Conservation (phyloP, 2,329 filamentous ascomycete species). For the Aspergillus sp. region DNA sequence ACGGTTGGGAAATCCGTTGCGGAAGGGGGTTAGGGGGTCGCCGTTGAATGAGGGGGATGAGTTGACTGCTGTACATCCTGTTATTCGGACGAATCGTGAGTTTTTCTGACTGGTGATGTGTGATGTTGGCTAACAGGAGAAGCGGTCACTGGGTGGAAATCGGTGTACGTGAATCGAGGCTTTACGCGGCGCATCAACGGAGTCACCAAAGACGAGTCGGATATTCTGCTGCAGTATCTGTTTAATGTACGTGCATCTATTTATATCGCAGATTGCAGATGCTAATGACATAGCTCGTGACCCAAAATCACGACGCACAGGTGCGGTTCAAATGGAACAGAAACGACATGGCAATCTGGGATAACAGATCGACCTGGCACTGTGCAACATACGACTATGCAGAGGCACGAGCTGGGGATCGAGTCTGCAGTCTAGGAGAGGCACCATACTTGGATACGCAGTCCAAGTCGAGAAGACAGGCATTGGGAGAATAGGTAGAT, state of each 20-base stretch:
- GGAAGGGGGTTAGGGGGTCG: conserved; percentile 46
- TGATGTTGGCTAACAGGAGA: background rate
- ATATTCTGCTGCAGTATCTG: conserved; percentile 41
- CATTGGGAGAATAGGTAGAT: conserved; percentile 6
- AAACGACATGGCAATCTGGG: conserved; percentile 38
- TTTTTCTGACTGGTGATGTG: background rate
- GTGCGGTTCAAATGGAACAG: conserved; percentile 47
- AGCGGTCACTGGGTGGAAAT: conserved; percentile 59
- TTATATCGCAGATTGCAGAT: background rate
- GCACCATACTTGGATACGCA: conserved; percentile 46
- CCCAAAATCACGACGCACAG: conserved; percentile 48
- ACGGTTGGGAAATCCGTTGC: conserved; percentile 21
- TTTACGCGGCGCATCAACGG: conserved; percentile 41
- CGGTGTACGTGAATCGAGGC: conserved; percentile 44
- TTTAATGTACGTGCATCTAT: conserved; percentile 21
- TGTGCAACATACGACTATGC: conserved; percentile 30
- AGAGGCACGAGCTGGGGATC: conserved; percentile 41
- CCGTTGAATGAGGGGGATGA: conserved; percentile 52
- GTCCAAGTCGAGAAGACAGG: conserved; percentile 36
- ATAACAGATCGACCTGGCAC: conserved; percentile 37
- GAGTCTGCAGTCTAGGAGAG: conserved; percentile 50
- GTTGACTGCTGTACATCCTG: conserved; percentile 51
- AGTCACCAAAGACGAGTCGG: conserved; percentile 40
- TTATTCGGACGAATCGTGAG: conserved; percentile 53
- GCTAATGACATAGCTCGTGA: conserved; percentile 23